A percentile compares a stretch with the other conserved stretches of the same genome.
Conservation (phyloP, 129 eudicot genomes). For the Tagetes patula region DNA sequence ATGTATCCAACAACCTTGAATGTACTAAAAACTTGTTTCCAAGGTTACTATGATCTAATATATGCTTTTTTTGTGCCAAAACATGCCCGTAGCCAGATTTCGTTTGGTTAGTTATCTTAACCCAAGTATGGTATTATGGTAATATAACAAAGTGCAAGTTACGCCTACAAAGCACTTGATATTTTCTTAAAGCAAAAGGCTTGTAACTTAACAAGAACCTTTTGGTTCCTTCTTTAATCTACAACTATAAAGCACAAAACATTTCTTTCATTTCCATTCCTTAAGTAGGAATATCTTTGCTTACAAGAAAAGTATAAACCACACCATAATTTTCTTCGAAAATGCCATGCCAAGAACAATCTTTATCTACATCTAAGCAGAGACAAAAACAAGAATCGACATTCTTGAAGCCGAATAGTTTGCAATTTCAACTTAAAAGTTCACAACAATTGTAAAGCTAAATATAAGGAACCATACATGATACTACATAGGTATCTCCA, state of each 20-base stretch:
- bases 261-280: neutral
- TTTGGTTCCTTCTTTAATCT: constrained; percentile 7
- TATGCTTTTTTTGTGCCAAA: neutral
- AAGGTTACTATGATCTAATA: neutral
- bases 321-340: constrained; percentile 17
- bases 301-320: constrained; percentile 24
- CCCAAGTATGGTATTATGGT: neutral
- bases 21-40: neutral
- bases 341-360: constrained; percentile 1
- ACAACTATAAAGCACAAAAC: neutral
- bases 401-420: constrained; percentile 1
- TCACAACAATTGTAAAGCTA: neutral
- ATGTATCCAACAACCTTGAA: neutral
- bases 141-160: neutral
- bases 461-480: neutral
- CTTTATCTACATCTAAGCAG: neutral
- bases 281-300: constrained; percentile 26
- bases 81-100: neutral
- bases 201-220: constrained; percentile 27
- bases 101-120: neutral
- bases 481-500: too few relatives aligned
- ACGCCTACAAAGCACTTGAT: constrained; percentile 22
- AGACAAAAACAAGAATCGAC: neutral
- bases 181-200: constrained; percentile 23
- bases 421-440: neutral